Evolutionary conservation across 768 basidiomycete species (phyloP).

Genomic region (Tubosaeta sp.): DNA sequence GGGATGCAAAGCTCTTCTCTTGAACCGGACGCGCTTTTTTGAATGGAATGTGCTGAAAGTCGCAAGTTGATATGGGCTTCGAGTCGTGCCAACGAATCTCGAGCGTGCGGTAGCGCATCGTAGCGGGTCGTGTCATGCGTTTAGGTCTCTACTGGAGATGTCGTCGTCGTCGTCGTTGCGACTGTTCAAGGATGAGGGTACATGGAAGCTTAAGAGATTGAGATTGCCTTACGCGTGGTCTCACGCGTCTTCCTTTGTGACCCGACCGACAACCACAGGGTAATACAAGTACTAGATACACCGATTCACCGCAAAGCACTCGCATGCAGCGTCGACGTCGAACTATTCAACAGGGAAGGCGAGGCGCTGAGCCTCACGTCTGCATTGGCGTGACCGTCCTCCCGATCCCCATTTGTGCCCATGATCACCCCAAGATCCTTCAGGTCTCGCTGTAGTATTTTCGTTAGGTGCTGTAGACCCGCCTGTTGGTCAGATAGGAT

Average conservation of each 20-base stretch:
- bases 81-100: conserved; percentile 97
- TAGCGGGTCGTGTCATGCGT: conserved; percentile 4
- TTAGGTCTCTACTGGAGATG: background rate
- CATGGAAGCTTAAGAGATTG: conserved; percentile 7
- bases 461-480: conserved; percentile 76
- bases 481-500: conserved; percentile 76
- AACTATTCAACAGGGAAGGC: conserved; percentile 18
- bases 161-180: conserved; percentile 10
- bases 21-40: conserved; percentile 73
- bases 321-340: conserved; percentile 25
- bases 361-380: conserved; percentile 19
- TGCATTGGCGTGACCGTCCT: conserved; percentile 21
- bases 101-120: conserved; percentile 83
- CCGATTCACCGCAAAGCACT: conserved; percentile 13
- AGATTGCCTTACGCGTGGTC: conserved; percentile 11
- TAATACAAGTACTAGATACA: conserved; percentile 2
- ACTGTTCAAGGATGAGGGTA: conserved; percentile 11
- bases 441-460: conserved; percentile 59
- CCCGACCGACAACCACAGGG: conserved; percentile 5
- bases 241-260: conserved; percentile 22
- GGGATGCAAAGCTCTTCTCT: conserved; percentile 53
- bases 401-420: conserved; percentile 41
- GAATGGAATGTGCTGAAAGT: conserved; percentile 85
- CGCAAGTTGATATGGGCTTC: conserved; percentile 93
- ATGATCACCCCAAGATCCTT: conserved; percentile 65